phyloP scores from a whole-genome alignment of 768 basidiomycete genomes.

The Pisolithus marmoratus region DNA sequence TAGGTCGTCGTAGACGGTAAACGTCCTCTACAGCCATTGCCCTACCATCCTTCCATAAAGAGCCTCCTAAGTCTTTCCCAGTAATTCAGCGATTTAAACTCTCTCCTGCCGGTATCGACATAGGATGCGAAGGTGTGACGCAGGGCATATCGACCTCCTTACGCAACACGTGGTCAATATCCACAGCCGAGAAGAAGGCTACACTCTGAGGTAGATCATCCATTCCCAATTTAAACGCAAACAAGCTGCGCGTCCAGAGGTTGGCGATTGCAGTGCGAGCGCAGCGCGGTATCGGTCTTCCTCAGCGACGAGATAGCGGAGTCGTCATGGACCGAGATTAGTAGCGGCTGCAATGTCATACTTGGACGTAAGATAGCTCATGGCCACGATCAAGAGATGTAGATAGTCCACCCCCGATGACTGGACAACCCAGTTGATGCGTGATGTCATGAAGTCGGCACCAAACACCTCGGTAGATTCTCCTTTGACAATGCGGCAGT shows the following conservation, averaged over 20 bases:
- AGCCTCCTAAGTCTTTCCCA: constrained; percentile 69
- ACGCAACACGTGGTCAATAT: constrained; percentile 82
- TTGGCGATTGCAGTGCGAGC: constrained; percentile 93
- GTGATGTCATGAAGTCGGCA: constrained; percentile 86
- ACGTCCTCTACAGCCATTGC: constrained; percentile 39
- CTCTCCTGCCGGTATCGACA: constrained; percentile 82
- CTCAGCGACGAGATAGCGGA: constrained; percentile 88
- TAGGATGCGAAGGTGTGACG: constrained; percentile 86
- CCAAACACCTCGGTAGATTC: constrained; percentile 76
- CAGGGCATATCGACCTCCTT: constrained; percentile 98
- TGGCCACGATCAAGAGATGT: constrained; percentile 91
- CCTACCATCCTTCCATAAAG: constrained; percentile 53
- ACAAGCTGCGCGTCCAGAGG: constrained; percentile 88
- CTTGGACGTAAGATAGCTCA: constrained; percentile 78
- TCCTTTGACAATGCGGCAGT: constrained; percentile 91
- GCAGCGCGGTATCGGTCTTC: constrained; percentile 88
- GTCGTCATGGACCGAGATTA: constrained; percentile 95
- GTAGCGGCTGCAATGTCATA: constrained; percentile 90
- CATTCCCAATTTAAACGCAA: constrained; percentile 92
- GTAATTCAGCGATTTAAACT: constrained; percentile 60
- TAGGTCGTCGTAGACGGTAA: constrained; percentile 5
- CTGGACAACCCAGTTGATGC: constrained; percentile 99
- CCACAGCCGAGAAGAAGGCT: constrained; percentile 96
- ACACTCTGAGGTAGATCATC: constrained; percentile 93
- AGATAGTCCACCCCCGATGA: constrained; percentile 98